Evolutionary conservation across 257 asterid genomes (phyloP), one percentile per base, ranked within the genome.

Genomic region (Mentha longifolia): DNA sequence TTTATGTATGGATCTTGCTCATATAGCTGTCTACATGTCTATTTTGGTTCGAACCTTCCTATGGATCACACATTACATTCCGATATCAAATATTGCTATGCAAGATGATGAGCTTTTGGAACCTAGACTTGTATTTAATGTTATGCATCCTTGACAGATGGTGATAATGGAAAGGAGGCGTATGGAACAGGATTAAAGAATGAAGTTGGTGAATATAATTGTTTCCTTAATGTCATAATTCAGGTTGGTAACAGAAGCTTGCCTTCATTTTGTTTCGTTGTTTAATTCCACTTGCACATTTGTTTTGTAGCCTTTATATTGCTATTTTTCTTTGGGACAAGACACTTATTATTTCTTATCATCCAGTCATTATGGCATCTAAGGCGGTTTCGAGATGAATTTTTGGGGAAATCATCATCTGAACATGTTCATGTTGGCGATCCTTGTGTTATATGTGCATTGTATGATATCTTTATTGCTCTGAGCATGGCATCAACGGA

Each of bases 181-280:
- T 88, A 78, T 72, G 99, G 97, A 63, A 84, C 95, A 50, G 99
- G 99, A 77, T 81, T 94, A 14, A 91, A 81, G 78, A 94, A 94
- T 74, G 97, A 94, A 83, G 86, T 85, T 72, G 99, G 99, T 43
- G 96, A 94, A 86, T 91, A 94, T 72, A 94, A 94, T 78, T 94
- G 97, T 77, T 94, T 94, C 78, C 90, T 94, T 33, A 94, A 94
- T 85, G 99, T 94, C 83, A 91, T 94, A 77, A 94, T 94, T 72
- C 99, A 94, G 99, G 99, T 94, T 74, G 61, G 86, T 77, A 43
- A 50, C 28, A 41, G 28, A 62, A 74, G 65, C 59, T 51, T 68
- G 42, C 52, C 39, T 7, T 54, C 73, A 25, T 71, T 61, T 73
- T 52, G 52, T 63, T 66, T 16, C 58, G n/a, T 56, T 58, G 46